A percentile compares a stretch with the other conserved stretches of the same genome.
phyloP scores from a whole-genome alignment of 2,329 filamentous ascomycete species.

The Raffaelea arxii region DNA sequence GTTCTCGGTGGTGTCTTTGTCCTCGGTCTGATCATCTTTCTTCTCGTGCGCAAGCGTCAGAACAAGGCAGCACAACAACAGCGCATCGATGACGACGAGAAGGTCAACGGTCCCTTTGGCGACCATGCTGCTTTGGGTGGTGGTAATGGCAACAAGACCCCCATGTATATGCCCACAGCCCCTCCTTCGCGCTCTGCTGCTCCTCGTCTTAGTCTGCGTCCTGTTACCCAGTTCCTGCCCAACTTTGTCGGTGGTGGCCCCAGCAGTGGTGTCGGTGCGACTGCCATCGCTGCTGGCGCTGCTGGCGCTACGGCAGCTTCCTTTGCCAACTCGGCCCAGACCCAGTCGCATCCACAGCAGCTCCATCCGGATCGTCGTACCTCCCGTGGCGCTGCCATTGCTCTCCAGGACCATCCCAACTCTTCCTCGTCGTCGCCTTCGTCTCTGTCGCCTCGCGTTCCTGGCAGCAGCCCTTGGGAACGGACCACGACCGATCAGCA shows the following conservation, averaged over 20 bases:
- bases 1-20: conserved; percentile 60
- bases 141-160: background rate
- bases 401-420: conserved; percentile 23
- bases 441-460: conserved; percentile 17
- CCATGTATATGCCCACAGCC: background rate
- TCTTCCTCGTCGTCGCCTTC: no score
- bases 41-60: conserved; percentile 61
- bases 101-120: conserved; percentile 35
- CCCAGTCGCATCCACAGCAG: background rate
- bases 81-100: conserved; percentile 52
- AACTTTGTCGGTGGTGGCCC: conserved; percentile 33
- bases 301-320: conserved; percentile 1
- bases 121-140: conserved; percentile 14
- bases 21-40: conserved; percentile 58
- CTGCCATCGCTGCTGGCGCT: conserved; percentile 1
- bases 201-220: conserved; percentile 76
- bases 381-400: conserved; percentile 37
- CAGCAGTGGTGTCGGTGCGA: background rate
- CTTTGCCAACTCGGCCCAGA: background rate
- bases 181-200: conserved; percentile 26
- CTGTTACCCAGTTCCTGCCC: conserved; percentile 74
- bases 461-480: conserved; percentile 35
- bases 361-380: conserved; percentile 33
- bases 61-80: conserved; percentile 50
- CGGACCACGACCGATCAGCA: no score